Evolutionary conservation across 2,329 filamentous ascomycete species (phyloP), one percentile per base, ranked within the genome.

Genomic region (Pestalotiopsis sp.): DNA sequence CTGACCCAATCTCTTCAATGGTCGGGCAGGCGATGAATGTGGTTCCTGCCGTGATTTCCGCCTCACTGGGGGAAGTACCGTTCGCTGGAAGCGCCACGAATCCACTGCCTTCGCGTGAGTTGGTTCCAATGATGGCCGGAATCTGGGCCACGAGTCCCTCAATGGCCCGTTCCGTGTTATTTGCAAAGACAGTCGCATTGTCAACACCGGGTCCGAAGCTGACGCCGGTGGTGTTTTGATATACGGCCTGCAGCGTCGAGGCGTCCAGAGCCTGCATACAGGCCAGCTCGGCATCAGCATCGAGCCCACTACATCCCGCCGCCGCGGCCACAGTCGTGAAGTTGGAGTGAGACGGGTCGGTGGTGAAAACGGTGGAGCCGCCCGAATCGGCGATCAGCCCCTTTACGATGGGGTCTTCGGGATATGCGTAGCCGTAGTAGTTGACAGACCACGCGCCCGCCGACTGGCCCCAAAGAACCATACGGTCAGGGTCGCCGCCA

Each of bases 391-490:
- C 74, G 31, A 65, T 65, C 5, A 65, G n/a, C 2, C 62, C 62
- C 6, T 77, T 72, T 0, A 82, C 81, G 58, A 86, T 83, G 3
- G 84, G 84, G 66, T 86, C 80, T 3, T 84, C 76, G n/a, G 76
- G 71, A 83, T 79, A 85, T 9, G 84, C 82, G 70, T 82, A 84
- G 70, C 79, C 77, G 69, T 83, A 79, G 70, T 80, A 76, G 68
- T 84, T 83, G 2, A 79, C 80, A 14, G 78, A 75, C 3, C 81
- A 75, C 9, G 78, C 75, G 11, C 85, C 84, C 2, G 85, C 83
- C 27, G 83, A 85, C 75, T 85, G 82, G 20, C 85, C 85, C 72
- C 82, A 83, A 11, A 85, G 76, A 2, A 80, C 80, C 69, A 86
- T 85, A 13, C 78, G 75, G 2, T 75, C 69, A 2, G 77, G 74